These are phyloP conservation scores for Eutypa lata DNA, from an alignment of 2,329 filamentous ascomycete genomes.

Conservation along the genomic window DNA sequence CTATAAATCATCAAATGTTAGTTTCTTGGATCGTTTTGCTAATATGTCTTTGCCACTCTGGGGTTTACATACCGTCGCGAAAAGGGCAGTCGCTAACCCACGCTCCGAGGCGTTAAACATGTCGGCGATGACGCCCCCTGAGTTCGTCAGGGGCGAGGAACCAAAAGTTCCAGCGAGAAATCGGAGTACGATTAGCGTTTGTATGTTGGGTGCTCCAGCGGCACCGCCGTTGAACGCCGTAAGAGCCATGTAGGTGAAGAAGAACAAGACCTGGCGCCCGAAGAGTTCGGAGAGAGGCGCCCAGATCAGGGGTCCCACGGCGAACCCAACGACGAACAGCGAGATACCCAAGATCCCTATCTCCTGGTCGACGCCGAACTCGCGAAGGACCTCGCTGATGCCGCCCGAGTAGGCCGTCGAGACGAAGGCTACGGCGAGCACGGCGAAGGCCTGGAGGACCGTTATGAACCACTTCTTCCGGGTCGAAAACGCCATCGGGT, in stretches of 20 bases:
- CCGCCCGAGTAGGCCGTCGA: constrained; percentile 66
- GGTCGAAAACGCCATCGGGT: constrained; percentile 59
- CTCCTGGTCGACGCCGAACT: constrained; percentile 50
- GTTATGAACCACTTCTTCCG: constrained; percentile 65
- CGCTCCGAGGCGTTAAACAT: constrained; percentile 50
- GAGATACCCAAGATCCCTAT: constrained; percentile 50
- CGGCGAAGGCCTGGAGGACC: constrained; percentile 60
- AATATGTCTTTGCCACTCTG: no score
- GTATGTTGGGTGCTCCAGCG: constrained; percentile 50
- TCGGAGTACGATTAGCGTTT: constrained; percentile 55
- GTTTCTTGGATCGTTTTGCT: not conserved
- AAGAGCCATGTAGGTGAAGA: constrained; percentile 50
- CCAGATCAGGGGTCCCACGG: constrained; percentile 54
- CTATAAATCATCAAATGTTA: constrained; percentile 8
- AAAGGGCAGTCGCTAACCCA: constrained; percentile 58
- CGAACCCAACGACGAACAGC: constrained; percentile 57
- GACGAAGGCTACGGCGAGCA: constrained; percentile 66
- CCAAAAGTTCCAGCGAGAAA: constrained; percentile 60
- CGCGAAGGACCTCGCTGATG: constrained; percentile 46
- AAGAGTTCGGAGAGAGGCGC: constrained; percentile 63
- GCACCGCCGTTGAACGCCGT: constrained; percentile 57
- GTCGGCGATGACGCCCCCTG: constrained; percentile 58
- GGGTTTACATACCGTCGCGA: constrained; percentile 48
- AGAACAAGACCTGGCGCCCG: constrained; percentile 54
- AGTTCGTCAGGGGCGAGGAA: constrained; percentile 53